Evolutionary conservation across 2,329 filamentous ascomycete species (phyloP), one percentile per base, ranked within the genome.

Genomic region (Colletotrichum brevisporum): DNA sequence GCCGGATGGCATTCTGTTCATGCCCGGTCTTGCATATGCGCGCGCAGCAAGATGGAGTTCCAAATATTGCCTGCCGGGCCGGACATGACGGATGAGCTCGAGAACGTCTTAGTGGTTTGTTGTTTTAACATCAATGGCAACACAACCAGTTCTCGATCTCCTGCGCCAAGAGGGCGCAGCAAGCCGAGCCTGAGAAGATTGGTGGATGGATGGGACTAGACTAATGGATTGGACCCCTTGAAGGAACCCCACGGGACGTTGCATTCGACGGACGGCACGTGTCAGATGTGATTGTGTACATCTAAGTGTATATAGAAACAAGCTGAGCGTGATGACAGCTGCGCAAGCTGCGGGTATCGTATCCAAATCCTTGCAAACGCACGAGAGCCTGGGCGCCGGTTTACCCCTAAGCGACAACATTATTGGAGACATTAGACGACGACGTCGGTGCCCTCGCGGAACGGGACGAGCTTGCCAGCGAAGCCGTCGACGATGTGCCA

Each of bases 401-500:
- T 58, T 21, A 60, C 3, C 36, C 60, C 21, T 68, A 60, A 6
- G 53, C 52, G 45, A 53, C 41, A 26, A 68, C 31, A 12, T 36
- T 36, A 36, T 36, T 36, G 31, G 31, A 36, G 31, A 36, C 31
- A 16, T 65, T 69, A 50, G 66, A 52, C 39, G 48, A 21, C 16
- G 58, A 59, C 16, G 53, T 53, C 27, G 66, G 65, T 27, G 51
- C 55, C 36, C 59, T 63, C 16, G 61, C 66, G 27, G 63, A 69
- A 6, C 61, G 61, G 12, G 61, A 65, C 9, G 66, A 69, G 50
- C 66, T 69, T 24, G 66, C 48, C 50, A 69, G 36, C 16, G 66
- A 69, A 3, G 64, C 66, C 15, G 72, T 73, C 27, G 74, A 73
- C 4, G 75, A 73, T 21, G 48, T n/a, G 13, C 61, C 74, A 16